Percentiles rank a stretch among this genome's conserved stretches.
These are phyloP conservation scores for Pelargonium nanum DNA, from an alignment of 345 rosid genomes.

Conservation along the genomic window DNA sequence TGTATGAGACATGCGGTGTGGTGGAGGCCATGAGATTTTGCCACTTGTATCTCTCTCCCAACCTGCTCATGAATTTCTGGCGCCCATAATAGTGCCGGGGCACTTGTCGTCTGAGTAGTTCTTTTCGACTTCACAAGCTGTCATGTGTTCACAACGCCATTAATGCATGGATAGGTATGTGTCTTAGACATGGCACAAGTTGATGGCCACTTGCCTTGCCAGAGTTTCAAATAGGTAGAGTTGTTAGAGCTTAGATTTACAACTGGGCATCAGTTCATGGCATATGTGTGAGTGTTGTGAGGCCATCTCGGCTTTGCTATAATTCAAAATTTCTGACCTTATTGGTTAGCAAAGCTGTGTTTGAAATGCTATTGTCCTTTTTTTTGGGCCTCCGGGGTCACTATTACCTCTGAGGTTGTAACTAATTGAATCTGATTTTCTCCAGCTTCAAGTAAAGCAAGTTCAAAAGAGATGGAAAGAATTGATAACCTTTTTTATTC, in stretches of 20 bases:
- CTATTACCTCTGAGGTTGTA: slow-evolving; percentile 1
- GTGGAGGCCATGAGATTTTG: too few species aligned
- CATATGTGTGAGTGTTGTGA: neutral
- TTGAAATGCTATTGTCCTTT: neutral
- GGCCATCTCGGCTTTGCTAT: too few species aligned
- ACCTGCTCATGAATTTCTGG: too few species aligned
- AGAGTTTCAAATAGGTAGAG: neutral
- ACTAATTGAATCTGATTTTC: slow-evolving; percentile 5
- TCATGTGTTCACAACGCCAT: too few species aligned
- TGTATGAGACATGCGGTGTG: too few species aligned
- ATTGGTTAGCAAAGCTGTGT: neutral
- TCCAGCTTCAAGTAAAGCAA: slow-evolving; percentile 77
- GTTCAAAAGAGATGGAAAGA: slow-evolving; percentile 88
- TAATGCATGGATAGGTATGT: too few species aligned
- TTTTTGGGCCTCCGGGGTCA: neutral
- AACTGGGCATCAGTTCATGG: neutral
- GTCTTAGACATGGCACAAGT: neutral
- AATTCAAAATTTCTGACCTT: neutral
- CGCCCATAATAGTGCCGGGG: too few species aligned
- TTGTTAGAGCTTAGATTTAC: neutral
- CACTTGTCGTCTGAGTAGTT: too few species aligned
- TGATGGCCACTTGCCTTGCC: neutral
- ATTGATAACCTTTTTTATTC: slow-evolving; percentile 61
- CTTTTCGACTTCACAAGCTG: too few species aligned
- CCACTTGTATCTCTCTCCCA: too few species aligned